Evolutionary conservation across 176 grass and related monocot genomes (phyloP).

Genomic region (Echinochloa phyllopogon): DNA sequence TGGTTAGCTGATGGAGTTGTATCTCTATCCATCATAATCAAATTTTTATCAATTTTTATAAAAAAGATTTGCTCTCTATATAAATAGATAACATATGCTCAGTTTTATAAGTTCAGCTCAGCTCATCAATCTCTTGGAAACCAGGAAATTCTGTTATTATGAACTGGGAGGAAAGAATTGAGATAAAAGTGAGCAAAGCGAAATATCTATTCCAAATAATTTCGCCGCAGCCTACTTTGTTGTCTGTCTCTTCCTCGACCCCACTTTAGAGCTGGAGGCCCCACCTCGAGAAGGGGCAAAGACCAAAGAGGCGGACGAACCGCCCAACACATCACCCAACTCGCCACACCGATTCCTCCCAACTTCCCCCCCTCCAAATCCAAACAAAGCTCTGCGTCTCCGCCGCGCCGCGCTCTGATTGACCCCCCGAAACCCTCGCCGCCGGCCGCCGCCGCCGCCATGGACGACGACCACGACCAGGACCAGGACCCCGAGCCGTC

Average conservation of each 20-base stretch:
- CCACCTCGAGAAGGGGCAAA: constrained; percentile 25
- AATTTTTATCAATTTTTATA: too few species aligned
- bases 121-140: neutral
- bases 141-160: neutral
- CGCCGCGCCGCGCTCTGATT: constrained; percentile 30
- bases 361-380: constrained; percentile 31
- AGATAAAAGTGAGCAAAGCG: too few species aligned
- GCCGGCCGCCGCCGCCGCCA: constrained; percentile 25
- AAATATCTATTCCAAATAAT: constrained; percentile 1
- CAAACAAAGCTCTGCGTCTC: constrained; percentile 1
- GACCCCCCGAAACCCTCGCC: constrained; percentile 17
- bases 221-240: neutral
- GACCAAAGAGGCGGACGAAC: neutral
- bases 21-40: too few species aligned
- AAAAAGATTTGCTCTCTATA: too few species aligned
- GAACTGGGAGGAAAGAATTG: neutral
- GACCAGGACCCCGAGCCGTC: constrained; percentile 17
- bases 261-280: neutral
- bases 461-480: constrained; percentile 46
- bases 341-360: constrained; percentile 8
- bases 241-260: constrained; percentile 32
- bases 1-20: too few species aligned
- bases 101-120: neutral
- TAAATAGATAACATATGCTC: too few species aligned
- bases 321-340: neutral